Conservation (phyloP, 805 yeast genomes). For the Clavispora fructus region DNA sequence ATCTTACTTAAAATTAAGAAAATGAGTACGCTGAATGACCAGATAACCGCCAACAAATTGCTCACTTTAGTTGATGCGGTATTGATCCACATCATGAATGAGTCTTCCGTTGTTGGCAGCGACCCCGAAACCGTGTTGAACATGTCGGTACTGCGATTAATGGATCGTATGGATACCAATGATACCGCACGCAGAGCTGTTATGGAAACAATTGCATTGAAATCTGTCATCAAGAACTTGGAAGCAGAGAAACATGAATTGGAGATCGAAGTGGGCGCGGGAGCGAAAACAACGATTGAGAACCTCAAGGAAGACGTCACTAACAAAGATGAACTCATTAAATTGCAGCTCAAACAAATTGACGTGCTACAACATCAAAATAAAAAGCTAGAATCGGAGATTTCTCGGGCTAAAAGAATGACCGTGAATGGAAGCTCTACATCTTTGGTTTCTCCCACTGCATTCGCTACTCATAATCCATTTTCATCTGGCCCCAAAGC, state of each 20-base stretch:
- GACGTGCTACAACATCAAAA: constrained; percentile 20
- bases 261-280: constrained; percentile 16
- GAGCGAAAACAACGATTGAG: constrained; percentile 16
- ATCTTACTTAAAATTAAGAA: constrained; percentile 23
- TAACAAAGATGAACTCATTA: constrained; percentile 15
- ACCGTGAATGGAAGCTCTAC: not conserved
- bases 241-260: constrained; percentile 12
- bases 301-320: constrained; percentile 18
- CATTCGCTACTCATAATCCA: not conserved
- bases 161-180: constrained; percentile 31
- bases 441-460: not conserved
- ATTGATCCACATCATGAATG: constrained; percentile 25
- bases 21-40: constrained; percentile 22
- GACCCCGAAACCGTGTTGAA: constrained; percentile 25
- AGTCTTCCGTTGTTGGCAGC: constrained; percentile 17
- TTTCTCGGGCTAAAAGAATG: not conserved
- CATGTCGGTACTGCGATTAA: constrained; percentile 28
- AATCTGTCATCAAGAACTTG: constrained; percentile 16
- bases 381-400: constrained; percentile 16
- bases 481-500: not conserved
- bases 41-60: constrained; percentile 21
- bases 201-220: constrained; percentile 24
- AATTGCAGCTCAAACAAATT: constrained; percentile 21
- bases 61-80: constrained; percentile 27
- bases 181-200: constrained; percentile 32